Percentiles rank a stretch among this genome's conserved stretches.
Evolutionary conservation across 495 filamentous ascomycete genomes (phyloP).

Genomic region (Hyaloscypha variabilis): DNA sequence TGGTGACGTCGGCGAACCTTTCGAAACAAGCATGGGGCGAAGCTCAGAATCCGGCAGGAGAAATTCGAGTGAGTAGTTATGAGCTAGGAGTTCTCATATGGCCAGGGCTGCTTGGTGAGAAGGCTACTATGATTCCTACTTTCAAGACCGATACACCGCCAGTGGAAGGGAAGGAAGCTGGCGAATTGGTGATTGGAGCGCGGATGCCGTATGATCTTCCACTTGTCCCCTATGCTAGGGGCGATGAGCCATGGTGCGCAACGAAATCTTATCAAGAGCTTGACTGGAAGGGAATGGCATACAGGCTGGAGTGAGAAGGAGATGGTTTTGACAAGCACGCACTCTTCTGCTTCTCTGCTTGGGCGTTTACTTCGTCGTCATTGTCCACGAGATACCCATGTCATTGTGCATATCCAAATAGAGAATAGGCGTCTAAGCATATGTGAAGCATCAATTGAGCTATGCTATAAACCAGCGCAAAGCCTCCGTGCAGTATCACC

Average conservation of each 20-base stretch:
- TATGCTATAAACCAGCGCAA: neutral
- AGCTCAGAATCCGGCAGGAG: constrained; percentile 48
- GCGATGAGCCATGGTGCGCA: constrained; percentile 80
- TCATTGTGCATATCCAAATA: neutral
- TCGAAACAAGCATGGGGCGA: constrained; percentile 93
- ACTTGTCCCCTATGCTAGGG: constrained; percentile 59
- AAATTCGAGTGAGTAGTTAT: constrained; percentile 76
- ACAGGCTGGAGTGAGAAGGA: constrained; percentile 7
- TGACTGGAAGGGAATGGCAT: constrained; percentile 55
- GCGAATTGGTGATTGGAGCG: constrained; percentile 58
- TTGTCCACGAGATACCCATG: neutral
- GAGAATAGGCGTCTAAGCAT: neutral
- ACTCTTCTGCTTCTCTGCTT: neutral
- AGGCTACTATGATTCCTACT: constrained; percentile 65
- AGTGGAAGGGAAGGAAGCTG: neutral
- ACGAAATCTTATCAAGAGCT: constrained; percentile 60
- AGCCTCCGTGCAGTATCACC: neutral
- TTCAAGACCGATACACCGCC: constrained; percentile 62
- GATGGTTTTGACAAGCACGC: neutral
- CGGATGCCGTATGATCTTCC: constrained; percentile 87
- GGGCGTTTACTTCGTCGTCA: neutral
- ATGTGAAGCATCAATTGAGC: constrained; percentile 1
- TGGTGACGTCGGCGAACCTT: constrained; percentile 81
- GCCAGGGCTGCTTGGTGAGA: constrained; percentile 66
- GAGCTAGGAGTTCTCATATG: constrained; percentile 87